phyloP scores from a whole-genome alignment of 352 stramenopile species.

The Globisporangium takayamanum region DNA sequence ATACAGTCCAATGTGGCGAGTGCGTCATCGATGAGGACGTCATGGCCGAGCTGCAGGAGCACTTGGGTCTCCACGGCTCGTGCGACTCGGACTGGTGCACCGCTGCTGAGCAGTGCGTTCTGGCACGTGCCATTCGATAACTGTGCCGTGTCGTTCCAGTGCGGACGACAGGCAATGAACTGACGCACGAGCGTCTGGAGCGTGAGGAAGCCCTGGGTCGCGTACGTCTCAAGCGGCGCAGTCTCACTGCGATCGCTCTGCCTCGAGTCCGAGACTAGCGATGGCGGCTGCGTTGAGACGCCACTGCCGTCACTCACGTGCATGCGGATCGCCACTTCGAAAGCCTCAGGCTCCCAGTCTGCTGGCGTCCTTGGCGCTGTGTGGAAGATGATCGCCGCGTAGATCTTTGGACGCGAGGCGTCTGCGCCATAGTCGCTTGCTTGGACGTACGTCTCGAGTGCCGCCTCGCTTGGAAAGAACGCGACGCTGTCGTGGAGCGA shows the following conservation, averaged over 20 bases:
- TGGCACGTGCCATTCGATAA: constrained; percentile 14
- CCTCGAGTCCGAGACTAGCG: too few relatives aligned
- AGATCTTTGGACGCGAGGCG: constrained; percentile 25
- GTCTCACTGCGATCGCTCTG: constrained; percentile 7
- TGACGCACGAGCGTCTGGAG: constrained; percentile 38
- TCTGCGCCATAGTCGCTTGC: constrained; percentile 25
- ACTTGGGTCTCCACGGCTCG: constrained; percentile 1
- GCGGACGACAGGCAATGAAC: constrained; percentile 33
- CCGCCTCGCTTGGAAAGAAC: constrained; percentile 30
- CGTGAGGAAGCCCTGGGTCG: constrained; percentile 33
- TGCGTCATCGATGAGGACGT: constrained; percentile 17
- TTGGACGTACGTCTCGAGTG: constrained; percentile 30
- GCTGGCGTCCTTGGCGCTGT: neutral
- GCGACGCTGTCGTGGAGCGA: constrained; percentile 29
- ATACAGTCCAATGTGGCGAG: neutral
- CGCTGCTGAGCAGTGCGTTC: neutral
- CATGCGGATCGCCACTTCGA: constrained; percentile 36
- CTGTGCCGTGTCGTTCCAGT: constrained; percentile 22
- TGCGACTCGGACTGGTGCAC: constrained; percentile 14
- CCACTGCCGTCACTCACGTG: constrained; percentile 18
- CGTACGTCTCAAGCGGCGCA: constrained; percentile 28
- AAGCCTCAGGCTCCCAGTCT: constrained; percentile 5
- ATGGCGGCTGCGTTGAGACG: constrained; percentile 4
- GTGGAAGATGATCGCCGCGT: constrained; percentile 39
- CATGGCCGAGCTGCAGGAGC: constrained; percentile 2